Percentiles rank a stretch among this genome's conserved stretches.
Conservation (phyloP, 177 flowering plant genomes). For the Telopea speciosissima region DNA sequence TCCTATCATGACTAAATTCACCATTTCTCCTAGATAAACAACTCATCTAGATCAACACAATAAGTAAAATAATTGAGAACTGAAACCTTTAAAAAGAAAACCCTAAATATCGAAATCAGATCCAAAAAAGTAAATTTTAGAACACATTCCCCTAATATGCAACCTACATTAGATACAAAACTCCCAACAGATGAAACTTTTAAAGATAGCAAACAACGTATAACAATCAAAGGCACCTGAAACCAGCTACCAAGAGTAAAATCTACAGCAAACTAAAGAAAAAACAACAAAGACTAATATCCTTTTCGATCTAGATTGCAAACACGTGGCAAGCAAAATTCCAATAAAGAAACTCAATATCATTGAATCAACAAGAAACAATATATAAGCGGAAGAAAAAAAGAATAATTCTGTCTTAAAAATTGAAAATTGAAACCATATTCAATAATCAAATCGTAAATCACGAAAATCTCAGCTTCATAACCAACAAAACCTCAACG, state of each 20-base stretch:
- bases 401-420: neutral
- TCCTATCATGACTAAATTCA: too few relatives aligned
- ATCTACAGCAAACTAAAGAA: neutral
- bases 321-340: neutral
- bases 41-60: neutral
- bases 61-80: neutral
- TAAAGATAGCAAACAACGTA: neutral
- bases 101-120: neutral
- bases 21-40: neutral
- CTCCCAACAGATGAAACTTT: neutral
- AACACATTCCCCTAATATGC: neutral
- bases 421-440: neutral
- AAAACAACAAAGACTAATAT: neutral
- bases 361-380: neutral
- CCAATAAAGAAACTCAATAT: neutral
- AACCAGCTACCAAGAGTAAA: neutral
- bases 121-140: neutral
- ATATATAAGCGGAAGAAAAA: neutral
- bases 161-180: neutral
- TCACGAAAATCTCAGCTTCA: neutral
- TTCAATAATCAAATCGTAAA: neutral
- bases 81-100: neutral
- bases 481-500: neutral
- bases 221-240: neutral
- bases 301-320: neutral